These are phyloP conservation scores for Ophiostoma himal-ulmi DNA, from an alignment of 2,329 filamentous ascomycete genomes.

Conservation along the genomic window DNA sequence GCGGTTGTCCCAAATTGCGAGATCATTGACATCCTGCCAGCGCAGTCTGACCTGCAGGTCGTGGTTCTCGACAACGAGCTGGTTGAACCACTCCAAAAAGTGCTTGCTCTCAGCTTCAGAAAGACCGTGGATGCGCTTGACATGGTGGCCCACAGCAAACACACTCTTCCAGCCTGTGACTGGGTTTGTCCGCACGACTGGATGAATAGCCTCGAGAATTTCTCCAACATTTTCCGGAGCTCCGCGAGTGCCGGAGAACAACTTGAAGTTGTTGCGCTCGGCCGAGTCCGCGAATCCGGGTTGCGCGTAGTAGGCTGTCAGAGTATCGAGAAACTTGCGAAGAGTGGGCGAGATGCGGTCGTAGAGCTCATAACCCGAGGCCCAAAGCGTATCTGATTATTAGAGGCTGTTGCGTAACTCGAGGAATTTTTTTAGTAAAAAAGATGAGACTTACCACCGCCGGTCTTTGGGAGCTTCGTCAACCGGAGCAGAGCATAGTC, in stretches of 20 bases:
- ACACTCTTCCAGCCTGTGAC: slow-evolving; percentile 54
- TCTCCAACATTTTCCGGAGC: background rate
- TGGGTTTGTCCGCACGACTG: slow-evolving; percentile 52
- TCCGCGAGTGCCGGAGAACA: background rate
- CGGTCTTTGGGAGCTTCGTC: slow-evolving; percentile 38
- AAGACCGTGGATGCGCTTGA: slow-evolving; percentile 46
- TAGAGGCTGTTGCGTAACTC: background rate
- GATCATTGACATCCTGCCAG: slow-evolving; percentile 43
- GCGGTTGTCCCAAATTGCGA: slow-evolving; percentile 54
- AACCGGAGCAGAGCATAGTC: slow-evolving; percentile 43
- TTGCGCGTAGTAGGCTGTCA: background rate
- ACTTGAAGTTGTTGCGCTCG: slow-evolving; percentile 1
- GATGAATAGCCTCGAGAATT: slow-evolving; percentile 42
- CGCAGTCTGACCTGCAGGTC: slow-evolving; percentile 47
- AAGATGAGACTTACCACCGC: slow-evolving; percentile 30
- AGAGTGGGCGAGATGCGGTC: slow-evolving; percentile 53
- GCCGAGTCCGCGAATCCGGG: background rate
- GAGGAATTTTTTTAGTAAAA: background rate
- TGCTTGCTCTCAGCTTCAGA: slow-evolving; percentile 42
- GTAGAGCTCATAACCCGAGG: slow-evolving; percentile 61
- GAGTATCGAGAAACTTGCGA: slow-evolving; percentile 47
- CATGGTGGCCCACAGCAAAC: slow-evolving; percentile 48
- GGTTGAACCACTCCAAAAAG: slow-evolving; percentile 48
- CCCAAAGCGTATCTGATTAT: slow-evolving; percentile 54
- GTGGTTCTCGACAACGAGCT: slow-evolving; percentile 43